phyloP scores from a whole-genome alignment of 345 rosid genomes.

The Streptanthus diversifolius region DNA sequence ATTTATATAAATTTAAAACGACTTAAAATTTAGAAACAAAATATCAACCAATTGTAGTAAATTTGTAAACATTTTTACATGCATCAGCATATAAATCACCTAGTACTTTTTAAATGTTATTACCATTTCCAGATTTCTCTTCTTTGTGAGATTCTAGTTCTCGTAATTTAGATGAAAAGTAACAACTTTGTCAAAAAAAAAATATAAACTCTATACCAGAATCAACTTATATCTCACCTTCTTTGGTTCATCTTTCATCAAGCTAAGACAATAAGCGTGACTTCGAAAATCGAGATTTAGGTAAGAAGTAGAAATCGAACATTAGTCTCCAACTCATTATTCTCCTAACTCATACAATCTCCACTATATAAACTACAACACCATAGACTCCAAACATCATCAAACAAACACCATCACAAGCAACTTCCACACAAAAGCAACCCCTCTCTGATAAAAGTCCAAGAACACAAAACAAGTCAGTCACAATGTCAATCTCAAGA shows the following conservation, averaged over 20 bases:
- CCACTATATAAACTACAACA: slow-evolving; percentile 24
- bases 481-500: slow-evolving; percentile 26
- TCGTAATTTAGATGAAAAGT: background rate
- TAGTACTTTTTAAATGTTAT: too few species aligned
- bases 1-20: too few species aligned
- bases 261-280: slow-evolving; percentile 25
- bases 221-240: slow-evolving; percentile 10
- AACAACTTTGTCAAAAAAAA: background rate
- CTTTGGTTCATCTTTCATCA: background rate
- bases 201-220: slow-evolving; percentile 1
- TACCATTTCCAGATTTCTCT: background rate
- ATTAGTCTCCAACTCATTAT: background rate
- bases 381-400: slow-evolving; percentile 19
- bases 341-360: background rate
- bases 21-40: too few species aligned
- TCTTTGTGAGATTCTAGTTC: background rate
- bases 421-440: background rate
- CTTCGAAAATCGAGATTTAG: slow-evolving; percentile 4
- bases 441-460: background rate
- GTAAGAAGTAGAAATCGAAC: slow-evolving; percentile 32
- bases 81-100: too few species aligned
- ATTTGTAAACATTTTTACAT: too few species aligned
- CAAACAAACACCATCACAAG: background rate
- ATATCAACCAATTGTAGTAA: too few species aligned
- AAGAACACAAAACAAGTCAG: background rate